Evolutionary conservation across 192 early-diverging fungal genomes (phyloP).

Genomic region (Umbelopsis isabellina): DNA sequence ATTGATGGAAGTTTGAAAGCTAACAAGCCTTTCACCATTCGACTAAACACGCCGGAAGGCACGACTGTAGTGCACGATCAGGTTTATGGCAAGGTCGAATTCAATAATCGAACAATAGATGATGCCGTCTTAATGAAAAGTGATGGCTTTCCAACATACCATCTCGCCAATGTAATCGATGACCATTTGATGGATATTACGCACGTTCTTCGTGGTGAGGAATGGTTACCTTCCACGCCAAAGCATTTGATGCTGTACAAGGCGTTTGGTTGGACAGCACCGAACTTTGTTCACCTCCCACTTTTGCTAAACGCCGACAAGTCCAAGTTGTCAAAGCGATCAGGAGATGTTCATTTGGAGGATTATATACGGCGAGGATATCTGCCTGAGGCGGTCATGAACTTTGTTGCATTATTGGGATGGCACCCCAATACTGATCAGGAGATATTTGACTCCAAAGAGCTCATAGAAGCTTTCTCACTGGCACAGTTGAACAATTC

Average conservation of each 20-base stretch:
- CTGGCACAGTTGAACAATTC: constrained; percentile 63
- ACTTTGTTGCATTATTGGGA: constrained; percentile 86
- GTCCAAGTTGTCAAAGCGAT: constrained; percentile 88
- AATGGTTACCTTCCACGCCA: constrained; percentile 94
- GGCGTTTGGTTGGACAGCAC: constrained; percentile 79
- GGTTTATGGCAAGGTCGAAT: constrained; percentile 75
- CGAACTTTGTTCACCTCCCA: constrained; percentile 86
- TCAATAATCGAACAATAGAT: constrained; percentile 78
- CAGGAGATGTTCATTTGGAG: constrained; percentile 78
- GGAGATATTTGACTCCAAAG: constrained; percentile 68
- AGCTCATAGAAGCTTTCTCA: constrained; percentile 63
- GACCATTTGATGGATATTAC: constrained; percentile 91
- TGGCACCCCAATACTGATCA: constrained; percentile 67
- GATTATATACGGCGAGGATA: constrained; percentile 78
- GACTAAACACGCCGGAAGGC: constrained; percentile 70
- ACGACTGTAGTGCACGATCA: constrained; percentile 65
- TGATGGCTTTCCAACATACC: constrained; percentile 93
- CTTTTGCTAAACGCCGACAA: constrained; percentile 83
- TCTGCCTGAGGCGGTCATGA: constrained; percentile 81
- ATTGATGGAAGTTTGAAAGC: constrained; percentile 62
- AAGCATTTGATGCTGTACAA: constrained; percentile 87
- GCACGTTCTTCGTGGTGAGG: constrained; percentile 92
- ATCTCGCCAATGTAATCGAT: constrained; percentile 94
- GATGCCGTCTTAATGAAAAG: constrained; percentile 91
- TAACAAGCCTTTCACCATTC: constrained; percentile 66